These are phyloP conservation scores for Peronospora belbahrii DNA, from an alignment of 352 stramenopile species.

Conservation along the genomic window DNA sequence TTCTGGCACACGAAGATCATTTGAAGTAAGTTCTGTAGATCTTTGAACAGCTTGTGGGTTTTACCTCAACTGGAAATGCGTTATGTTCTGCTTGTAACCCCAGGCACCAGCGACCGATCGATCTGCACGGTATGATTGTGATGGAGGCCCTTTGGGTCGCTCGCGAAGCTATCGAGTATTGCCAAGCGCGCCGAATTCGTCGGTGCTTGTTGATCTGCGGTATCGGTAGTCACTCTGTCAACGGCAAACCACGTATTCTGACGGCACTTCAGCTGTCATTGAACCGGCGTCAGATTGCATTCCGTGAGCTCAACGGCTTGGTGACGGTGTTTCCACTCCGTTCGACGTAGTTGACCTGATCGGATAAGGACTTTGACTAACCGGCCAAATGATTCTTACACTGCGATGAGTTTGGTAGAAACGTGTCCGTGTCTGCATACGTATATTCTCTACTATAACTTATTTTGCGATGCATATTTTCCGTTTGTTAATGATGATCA, in stretches of 20 bases:
- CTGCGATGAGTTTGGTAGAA: too few relatives aligned
- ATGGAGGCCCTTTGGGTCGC: conserved; percentile 55
- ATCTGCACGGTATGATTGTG: conserved; percentile 62
- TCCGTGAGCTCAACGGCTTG: conserved; percentile 42
- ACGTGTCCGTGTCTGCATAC: too few relatives aligned
- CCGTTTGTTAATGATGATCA: too few relatives aligned
- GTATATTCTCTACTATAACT: too few relatives aligned
- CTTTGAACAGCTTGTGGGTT: conserved; percentile 10
- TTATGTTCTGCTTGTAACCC: conserved; percentile 13
- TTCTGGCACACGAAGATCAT: conserved; percentile 38
- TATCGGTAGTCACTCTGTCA: conserved; percentile 58
- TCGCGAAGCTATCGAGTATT: conserved; percentile 52
- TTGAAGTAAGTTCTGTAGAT: conserved; percentile 32
- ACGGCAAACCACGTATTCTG: conserved; percentile 52
- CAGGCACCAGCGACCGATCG: conserved; percentile 42
- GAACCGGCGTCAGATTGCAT: conserved; percentile 49
- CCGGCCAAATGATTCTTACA: neutral
- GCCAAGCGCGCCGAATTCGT: conserved; percentile 46
- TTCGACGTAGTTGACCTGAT: conserved; percentile 19
- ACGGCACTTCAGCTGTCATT: conserved; percentile 54
- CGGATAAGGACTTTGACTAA: neutral
- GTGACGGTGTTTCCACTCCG: conserved; percentile 63
- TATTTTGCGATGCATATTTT: too few relatives aligned
- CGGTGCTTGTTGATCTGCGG: conserved; percentile 57
- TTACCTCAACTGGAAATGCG: conserved; percentile 1